Conservation (phyloP, 1,139 yeast genomes). For the Arxiozyma heterogenica region DNA sequence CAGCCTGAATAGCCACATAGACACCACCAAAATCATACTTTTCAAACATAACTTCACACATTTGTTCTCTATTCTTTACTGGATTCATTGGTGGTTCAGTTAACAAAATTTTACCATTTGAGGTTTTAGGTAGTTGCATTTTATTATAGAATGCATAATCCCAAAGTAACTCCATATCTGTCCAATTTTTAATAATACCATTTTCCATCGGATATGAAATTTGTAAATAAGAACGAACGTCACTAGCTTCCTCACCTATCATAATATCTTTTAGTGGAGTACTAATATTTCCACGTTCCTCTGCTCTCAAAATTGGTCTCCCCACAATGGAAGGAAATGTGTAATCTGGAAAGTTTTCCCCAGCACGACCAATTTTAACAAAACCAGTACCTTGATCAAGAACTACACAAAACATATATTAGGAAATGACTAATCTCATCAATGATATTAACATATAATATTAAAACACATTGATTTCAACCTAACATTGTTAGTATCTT, state of each 20-base stretch:
- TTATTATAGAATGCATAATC: constrained; percentile 92
- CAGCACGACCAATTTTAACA: constrained; percentile 90
- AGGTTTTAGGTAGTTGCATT: constrained; percentile 65
- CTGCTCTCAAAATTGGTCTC: constrained; percentile 93
- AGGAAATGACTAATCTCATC: neutral
- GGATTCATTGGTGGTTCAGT: constrained; percentile 99
- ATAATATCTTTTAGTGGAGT: constrained; percentile 67
- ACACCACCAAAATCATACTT: constrained; percentile 93
- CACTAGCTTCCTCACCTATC: constrained; percentile 96
- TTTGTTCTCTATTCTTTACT: constrained; percentile 46
- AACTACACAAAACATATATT: constrained; percentile 36
- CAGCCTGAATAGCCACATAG: constrained; percentile 97
- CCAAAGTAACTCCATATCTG: constrained; percentile 98
- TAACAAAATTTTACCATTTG: constrained; percentile 70
- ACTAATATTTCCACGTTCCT: constrained; percentile 64
- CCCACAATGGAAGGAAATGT: constrained; percentile 99
- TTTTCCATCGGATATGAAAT: constrained; percentile 97
- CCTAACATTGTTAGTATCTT: neutral
- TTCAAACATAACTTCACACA: constrained; percentile 96
- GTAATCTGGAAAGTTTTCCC: constrained; percentile 93
- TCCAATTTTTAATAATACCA: constrained; percentile 96
- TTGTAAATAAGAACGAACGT: constrained; percentile 81
- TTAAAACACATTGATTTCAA: neutral
- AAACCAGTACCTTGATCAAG: constrained; percentile 99
- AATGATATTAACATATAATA: neutral